Conservation (phyloP, 2,329 filamentous ascomycete genomes). For the Balansia obtecta region DNA sequence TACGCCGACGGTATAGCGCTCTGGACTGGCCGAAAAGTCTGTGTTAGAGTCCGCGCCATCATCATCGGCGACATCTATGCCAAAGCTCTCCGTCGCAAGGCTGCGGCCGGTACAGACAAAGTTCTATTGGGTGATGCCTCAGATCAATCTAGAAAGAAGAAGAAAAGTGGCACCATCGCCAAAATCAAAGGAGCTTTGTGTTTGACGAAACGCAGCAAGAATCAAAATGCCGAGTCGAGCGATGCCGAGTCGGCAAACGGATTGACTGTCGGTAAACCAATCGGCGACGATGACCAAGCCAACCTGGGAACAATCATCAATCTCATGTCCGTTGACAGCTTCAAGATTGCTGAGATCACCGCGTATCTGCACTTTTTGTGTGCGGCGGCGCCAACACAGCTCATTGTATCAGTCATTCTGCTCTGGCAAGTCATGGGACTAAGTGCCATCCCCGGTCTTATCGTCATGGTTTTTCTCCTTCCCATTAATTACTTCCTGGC, state of each 20-base stretch:
- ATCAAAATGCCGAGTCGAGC: constrained; percentile 23
- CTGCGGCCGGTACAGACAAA: constrained; percentile 64
- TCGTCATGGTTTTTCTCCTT: constrained; percentile 78
- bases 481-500: constrained; percentile 87
- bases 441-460: constrained; percentile 86
- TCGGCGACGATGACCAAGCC: constrained; percentile 54
- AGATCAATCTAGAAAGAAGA: constrained; percentile 23
- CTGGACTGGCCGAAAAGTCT: constrained; percentile 89
- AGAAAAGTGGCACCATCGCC: constrained; percentile 29
- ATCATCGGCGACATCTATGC: constrained; percentile 96
- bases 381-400: constrained; percentile 79
- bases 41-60: constrained; percentile 83
- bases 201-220: constrained; percentile 45
- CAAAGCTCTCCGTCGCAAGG: constrained; percentile 85
- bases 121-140: constrained; percentile 46
- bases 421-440: constrained; percentile 84
- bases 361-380: constrained; percentile 95
- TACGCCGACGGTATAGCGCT: constrained; percentile 75
- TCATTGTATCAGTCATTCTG: constrained; percentile 66
- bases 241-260: constrained; percentile 22
- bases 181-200: constrained; percentile 46
- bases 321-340: constrained; percentile 97
- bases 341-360: constrained; percentile 92
- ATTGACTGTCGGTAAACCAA: constrained; percentile 23
- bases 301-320: constrained; percentile 98